A percentile compares a stretch with the other conserved stretches of the same genome.
These are phyloP conservation scores for Aureobasidium subglaciale DNA, from an alignment of 2,329 filamentous ascomycete genomes.

Conservation along the genomic window DNA sequence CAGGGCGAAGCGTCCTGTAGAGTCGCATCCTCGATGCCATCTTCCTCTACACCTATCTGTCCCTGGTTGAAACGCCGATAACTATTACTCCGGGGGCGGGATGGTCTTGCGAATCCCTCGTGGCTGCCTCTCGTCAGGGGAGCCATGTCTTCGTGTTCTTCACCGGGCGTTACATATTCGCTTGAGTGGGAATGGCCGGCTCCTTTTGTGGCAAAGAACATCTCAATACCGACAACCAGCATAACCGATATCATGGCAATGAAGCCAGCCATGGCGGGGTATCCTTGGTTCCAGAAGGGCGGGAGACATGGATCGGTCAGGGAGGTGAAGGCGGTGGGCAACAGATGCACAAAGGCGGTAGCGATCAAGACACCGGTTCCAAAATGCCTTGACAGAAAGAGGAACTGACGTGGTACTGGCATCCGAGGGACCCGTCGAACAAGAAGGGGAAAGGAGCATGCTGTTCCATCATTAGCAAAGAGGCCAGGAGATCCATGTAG, in stretches of 20 bases:
- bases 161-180: conserved; percentile 41
- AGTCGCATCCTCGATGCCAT: background rate
- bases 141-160: background rate
- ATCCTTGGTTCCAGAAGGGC: conserved; percentile 70
- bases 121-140: background rate
- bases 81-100: conserved; percentile 19
- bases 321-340: conserved; percentile 55
- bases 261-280: conserved; percentile 70
- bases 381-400: conserved; percentile 55
- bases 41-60: conserved; percentile 17
- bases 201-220: conserved; percentile 71
- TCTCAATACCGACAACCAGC: conserved; percentile 77
- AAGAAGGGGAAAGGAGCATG: conserved; percentile 56
- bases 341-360: conserved; percentile 53
- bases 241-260: conserved; percentile 78
- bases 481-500: background rate
- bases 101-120: background rate
- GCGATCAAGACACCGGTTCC: conserved; percentile 52
- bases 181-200: conserved; percentile 52
- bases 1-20: conserved; percentile 7
- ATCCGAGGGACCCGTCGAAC: conserved; percentile 53
- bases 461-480: conserved; percentile 26
- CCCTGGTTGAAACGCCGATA: conserved; percentile 24
- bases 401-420: conserved; percentile 50
- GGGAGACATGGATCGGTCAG: conserved; percentile 62